Percentiles rank a stretch among this genome's conserved stretches.
Evolutionary conservation across 1,284 basidiomycete genomes (phyloP).

Genomic region (Trametes sp.): DNA sequence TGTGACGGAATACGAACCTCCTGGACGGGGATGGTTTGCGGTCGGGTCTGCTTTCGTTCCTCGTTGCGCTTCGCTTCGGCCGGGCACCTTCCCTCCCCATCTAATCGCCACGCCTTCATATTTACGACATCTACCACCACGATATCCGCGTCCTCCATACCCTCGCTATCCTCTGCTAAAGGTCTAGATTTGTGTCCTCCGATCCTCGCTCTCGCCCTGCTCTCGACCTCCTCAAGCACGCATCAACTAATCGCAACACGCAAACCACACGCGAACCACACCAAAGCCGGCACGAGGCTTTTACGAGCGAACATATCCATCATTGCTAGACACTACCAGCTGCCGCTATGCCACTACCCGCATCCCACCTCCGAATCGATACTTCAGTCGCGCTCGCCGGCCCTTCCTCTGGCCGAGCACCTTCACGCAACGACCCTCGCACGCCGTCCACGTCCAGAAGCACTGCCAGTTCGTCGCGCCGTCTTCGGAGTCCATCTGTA

Average conservation of each 20-base stretch:
- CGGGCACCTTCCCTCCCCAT: conserved; percentile 11
- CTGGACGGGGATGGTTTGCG: not conserved
- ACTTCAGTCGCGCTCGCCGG: conserved; percentile 49
- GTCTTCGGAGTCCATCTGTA: conserved; percentile 37
- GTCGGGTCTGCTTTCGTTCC: conserved; percentile 3
- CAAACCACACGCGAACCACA: not conserved
- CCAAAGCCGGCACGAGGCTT: too few relatives aligned
- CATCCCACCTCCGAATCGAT: conserved; percentile 54
- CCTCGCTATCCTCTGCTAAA: conserved; percentile 19
- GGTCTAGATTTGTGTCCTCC: conserved; percentile 16
- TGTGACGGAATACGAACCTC: conserved; percentile 29
- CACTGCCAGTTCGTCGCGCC: conserved; percentile 26
- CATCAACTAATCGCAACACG: not conserved
- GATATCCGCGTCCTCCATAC: conserved; percentile 7
- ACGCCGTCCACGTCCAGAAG: conserved; percentile 28
- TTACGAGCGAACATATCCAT: not conserved
- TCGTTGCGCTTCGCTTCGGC: conserved; percentile 17
- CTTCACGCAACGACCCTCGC: conserved; percentile 24
- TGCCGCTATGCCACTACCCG: conserved; percentile 41
- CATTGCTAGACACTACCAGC: not conserved
- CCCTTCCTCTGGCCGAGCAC: conserved; percentile 43
- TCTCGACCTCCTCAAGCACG: conserved; percentile 6
- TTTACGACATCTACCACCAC: conserved; percentile 27
- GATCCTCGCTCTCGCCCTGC: conserved; percentile 9
- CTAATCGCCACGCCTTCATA: conserved; percentile 21